Evolutionary conservation across 2,329 filamentous ascomycete genomes (phyloP), one percentile per base, ranked within the genome.

Genomic region (Chaetomium globosum): DNA sequence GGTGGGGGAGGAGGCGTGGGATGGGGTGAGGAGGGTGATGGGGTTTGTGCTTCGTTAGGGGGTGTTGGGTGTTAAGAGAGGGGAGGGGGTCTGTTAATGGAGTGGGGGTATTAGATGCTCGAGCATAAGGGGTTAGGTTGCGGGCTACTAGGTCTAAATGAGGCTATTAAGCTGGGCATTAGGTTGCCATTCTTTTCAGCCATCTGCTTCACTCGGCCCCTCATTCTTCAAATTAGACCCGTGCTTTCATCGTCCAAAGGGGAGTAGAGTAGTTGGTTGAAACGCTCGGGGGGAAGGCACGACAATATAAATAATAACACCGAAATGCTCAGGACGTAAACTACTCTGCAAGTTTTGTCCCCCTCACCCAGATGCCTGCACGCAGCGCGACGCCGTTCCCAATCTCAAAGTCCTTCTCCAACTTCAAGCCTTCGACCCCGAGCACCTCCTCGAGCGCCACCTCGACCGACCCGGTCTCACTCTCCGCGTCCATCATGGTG

Each of bases 361-460:
- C 78, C 12, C 73, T 72, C 36, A 79, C 65, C 28, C 69, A 74
- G 57, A 80, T 72, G n/a, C 74, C 75, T 4, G 77, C 78, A 36
- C 75, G 72, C 12, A 80, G 73, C 12, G 67, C 73, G 1, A 72
- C 71, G 0, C 77, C 78, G 21, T 67, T 70, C 8, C 77, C 77
- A 7, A 79, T 70, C 16, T 77, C 74, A 63, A 79, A 79, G 30
- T 66, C 70, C 21, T 75, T 72, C 67, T 76, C 70, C 54, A 74
- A 68, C 26, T 67, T 60, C 71, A 79, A 64, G 3, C 69, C 71
- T n/a, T 74, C 72, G 1, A 76, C 72, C 10, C 67, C 68, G 19
- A 76, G 69, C 2, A 80, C 71, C 31, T 79, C 74, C 12, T 70
- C 67, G 51, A 79, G 76, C 4, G 75, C 70, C 13, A 80, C 72